phyloP scores from a whole-genome alignment of 2,329 filamentous ascomycete genomes.

The Nemania sp. region DNA sequence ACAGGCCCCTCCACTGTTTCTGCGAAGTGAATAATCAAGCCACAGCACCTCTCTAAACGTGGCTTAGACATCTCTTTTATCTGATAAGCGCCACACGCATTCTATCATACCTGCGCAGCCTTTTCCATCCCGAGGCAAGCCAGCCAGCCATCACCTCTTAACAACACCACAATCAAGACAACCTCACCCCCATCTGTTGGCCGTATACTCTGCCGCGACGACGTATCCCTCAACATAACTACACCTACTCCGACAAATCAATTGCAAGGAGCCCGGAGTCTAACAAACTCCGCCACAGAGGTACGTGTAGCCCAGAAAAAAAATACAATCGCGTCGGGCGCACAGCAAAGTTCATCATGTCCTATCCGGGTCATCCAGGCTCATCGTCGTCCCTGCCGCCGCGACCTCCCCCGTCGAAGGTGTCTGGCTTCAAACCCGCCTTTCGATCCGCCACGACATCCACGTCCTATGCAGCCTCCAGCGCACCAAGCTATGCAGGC shows the following conservation, averaged over 20 bases:
- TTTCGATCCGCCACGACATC: conserved; percentile 45
- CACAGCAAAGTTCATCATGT: conserved; percentile 70
- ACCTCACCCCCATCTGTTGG: conserved; percentile 1
- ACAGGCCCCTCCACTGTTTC: background rate
- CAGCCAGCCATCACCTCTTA: too few relatives aligned
- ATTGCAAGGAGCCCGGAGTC: conserved; percentile 4
- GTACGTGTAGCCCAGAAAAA: conserved; percentile 50
- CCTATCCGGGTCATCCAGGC: conserved; percentile 85
- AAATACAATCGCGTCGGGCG: conserved; percentile 37
- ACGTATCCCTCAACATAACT: background rate
- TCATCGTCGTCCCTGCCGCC: conserved; percentile 69
- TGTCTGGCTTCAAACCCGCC: conserved; percentile 53
- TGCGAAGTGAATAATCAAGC: background rate
- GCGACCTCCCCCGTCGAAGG: conserved; percentile 68
- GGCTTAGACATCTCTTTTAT: conserved; percentile 14
- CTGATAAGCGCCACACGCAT: conserved; percentile 16
- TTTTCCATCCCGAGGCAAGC: conserved; percentile 11
- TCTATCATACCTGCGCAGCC: conserved; percentile 1
- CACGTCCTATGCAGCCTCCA: conserved; percentile 41
- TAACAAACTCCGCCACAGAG: conserved; percentile 40
- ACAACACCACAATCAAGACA: conserved; percentile 7
- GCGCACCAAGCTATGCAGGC: conserved; percentile 42
- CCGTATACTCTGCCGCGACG: background rate
- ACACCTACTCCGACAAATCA: background rate
- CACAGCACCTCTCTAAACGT: background rate